Evolutionary conservation across 352 stramenopile species (phyloP), one percentile per base, ranked within the genome.

Genomic region (Phytophthora tubulina): DNA sequence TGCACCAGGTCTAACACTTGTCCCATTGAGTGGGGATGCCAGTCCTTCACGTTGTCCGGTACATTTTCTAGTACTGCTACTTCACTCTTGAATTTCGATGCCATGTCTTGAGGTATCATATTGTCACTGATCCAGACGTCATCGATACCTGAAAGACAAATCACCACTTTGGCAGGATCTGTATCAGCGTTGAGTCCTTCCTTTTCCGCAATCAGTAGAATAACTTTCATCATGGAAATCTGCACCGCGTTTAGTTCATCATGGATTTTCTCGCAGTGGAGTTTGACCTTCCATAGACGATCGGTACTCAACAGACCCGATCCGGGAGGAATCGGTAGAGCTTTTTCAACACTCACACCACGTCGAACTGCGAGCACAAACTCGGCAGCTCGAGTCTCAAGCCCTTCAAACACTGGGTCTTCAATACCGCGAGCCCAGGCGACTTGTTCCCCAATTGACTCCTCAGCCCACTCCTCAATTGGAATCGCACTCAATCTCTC

Each of bases 11-110:
- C 36, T 13, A 42, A 13, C 6, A 62, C 79, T 45, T 90, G 78
- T 0, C 82, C 46, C 41, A 83, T 64, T 8, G 79, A 83, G 14
- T 78, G 61, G 1, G 82, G 81, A 30, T 93, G 84, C 80, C 82
- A 92, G 51, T 90, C 81, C 53, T 85, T 90, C 35, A 76, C 33
- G 1, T 79, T 57, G 1, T 84, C 79, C 1, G 75, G 61, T 2
- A 84, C 71, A 32, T 82, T 69, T 42, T 88, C 81, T 8, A 89
- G 48, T 10, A 41, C 44, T 0, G 31, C 59, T 10, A 86, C 67
- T 45, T 86, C 49, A 0, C 2, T 27, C 1, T 64, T 51, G 32
- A 89, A 82, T 55, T 73, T 79, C 11, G 9, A 21, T 15, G 75
- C 79, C 10, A 83, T 31, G 0, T 73, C 49, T 2, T 63, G 46